These are phyloP conservation scores for Phyllosticta capitalensis DNA, from an alignment of 2,329 filamentous ascomycete species.

Conservation along the genomic window DNA sequence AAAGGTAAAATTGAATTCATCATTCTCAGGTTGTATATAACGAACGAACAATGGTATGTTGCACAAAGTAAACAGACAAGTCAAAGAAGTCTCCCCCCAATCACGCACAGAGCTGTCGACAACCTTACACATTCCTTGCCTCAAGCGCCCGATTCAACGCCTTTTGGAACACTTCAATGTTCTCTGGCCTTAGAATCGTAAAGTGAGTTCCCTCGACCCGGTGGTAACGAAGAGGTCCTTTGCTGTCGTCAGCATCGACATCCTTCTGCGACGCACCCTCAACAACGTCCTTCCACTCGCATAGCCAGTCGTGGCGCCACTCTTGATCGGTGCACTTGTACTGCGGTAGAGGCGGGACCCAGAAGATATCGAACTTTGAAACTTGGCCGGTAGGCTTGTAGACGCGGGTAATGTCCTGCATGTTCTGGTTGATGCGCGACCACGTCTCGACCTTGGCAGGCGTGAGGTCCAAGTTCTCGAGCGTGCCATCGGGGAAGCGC, in stretches of 20 bases:
- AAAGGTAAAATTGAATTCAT: neutral
- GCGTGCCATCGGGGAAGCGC: conserved; percentile 8
- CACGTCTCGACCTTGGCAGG: conserved; percentile 10
- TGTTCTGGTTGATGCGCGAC: conserved; percentile 10
- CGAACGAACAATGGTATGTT: neutral
- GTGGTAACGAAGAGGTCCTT: conserved; percentile 5
- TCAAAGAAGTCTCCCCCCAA: neutral
- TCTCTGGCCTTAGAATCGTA: conserved; percentile 10
- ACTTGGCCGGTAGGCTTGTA: conserved; percentile 3
- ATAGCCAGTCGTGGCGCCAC: conserved; percentile 10
- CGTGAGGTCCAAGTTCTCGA: conserved; percentile 8
- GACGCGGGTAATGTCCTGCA: conserved; percentile 6
- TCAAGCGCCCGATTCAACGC: conserved; percentile 6
- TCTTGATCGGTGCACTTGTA: conserved; percentile 8
- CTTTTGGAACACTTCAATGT: conserved; percentile 9
- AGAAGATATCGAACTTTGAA: conserved; percentile 9
- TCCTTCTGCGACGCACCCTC: conserved; percentile 1
- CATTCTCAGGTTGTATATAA: neutral
- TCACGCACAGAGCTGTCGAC: neutral
- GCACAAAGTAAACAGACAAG: neutral
- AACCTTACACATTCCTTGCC: neutral
- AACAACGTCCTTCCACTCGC: conserved; percentile 7
- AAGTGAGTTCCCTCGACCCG: conserved; percentile 8
- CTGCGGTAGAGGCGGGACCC: conserved; percentile 9
- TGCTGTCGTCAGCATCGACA: neutral